Percentiles rank a stretch among this genome's conserved stretches.
Evolutionary conservation across 345 rosid species (phyloP).

Genomic region (Populus simonii): DNA sequence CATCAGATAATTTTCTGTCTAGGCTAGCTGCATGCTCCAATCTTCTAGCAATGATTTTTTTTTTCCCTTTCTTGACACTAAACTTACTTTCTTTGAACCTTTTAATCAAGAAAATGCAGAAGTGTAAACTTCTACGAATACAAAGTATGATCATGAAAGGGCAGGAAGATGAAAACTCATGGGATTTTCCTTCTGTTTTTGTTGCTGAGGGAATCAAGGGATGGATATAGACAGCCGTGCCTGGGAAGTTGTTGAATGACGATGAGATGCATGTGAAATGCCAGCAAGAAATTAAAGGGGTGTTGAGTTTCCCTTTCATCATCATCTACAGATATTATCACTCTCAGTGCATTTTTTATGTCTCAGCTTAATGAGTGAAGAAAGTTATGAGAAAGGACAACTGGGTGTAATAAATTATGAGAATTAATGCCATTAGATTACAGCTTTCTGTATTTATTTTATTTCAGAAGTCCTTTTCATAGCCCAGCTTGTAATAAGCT

Average conservation of each 20-base stretch:
- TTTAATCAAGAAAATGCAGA: too few relatives aligned
- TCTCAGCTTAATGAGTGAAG: neutral
- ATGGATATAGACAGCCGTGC: too few relatives aligned
- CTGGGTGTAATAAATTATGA: neutral
- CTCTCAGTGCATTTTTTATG: neutral
- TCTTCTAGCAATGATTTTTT: neutral
- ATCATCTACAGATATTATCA: too few relatives aligned
- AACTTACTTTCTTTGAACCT: neutral
- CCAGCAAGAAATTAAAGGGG: neutral
- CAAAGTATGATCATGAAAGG: too few relatives aligned
- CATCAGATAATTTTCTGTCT: neutral
- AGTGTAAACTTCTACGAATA: neutral
- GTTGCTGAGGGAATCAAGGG: too few relatives aligned
- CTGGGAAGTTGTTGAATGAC: neutral
- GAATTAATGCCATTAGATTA: neutral
- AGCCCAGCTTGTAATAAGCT: too few relatives aligned
- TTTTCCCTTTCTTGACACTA: too few relatives aligned
- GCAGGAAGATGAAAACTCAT: too few relatives aligned
- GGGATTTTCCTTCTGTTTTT: too few relatives aligned
- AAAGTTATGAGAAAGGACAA: neutral
- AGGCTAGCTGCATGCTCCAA: neutral
- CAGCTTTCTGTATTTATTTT: neutral
- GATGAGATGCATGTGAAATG: neutral
- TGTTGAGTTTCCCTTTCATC: too few relatives aligned
- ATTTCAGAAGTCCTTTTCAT: neutral